A percentile compares a stretch with the other conserved stretches of the same genome.
Conservation (phyloP, 176 grass and related monocot species). For the Chloris gayana region DNA sequence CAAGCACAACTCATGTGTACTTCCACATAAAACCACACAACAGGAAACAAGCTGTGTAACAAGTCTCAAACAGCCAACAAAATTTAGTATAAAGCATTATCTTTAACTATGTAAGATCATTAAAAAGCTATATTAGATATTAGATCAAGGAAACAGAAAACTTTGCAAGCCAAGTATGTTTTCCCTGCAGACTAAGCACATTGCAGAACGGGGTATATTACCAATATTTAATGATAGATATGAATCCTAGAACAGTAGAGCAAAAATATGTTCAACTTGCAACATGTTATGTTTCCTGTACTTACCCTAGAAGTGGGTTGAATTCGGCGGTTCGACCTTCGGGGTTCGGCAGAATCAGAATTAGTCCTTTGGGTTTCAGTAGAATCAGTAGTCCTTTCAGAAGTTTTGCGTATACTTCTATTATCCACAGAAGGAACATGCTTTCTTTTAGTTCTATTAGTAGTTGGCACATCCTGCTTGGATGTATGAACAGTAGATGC, state of each 20-base stretch:
- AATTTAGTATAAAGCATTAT: neutral
- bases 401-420: constrained; percentile 41
- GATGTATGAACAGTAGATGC: constrained; percentile 40
- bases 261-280: neutral
- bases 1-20: neutral
- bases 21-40: neutral
- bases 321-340: constrained; percentile 89
- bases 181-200: constrained; percentile 5
- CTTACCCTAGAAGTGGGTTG: constrained; percentile 95
- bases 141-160: constrained; percentile 19
- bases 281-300: neutral
- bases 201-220: too few relatives aligned
- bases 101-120: neutral
- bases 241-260: neutral
- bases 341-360: constrained; percentile 67
- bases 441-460: constrained; percentile 54
- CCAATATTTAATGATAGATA: neutral
- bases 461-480: constrained; percentile 37
- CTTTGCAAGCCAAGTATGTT: constrained; percentile 23
- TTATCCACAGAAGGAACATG: constrained; percentile 41
- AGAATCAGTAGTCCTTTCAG: constrained; percentile 53
- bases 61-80: neutral
- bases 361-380: constrained; percentile 60
- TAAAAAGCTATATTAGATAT: neutral
- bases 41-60: neutral